Base-by-base conservation (phyloP, 352 stramenopile species). In the Phytopythium delawarense region DNA sequence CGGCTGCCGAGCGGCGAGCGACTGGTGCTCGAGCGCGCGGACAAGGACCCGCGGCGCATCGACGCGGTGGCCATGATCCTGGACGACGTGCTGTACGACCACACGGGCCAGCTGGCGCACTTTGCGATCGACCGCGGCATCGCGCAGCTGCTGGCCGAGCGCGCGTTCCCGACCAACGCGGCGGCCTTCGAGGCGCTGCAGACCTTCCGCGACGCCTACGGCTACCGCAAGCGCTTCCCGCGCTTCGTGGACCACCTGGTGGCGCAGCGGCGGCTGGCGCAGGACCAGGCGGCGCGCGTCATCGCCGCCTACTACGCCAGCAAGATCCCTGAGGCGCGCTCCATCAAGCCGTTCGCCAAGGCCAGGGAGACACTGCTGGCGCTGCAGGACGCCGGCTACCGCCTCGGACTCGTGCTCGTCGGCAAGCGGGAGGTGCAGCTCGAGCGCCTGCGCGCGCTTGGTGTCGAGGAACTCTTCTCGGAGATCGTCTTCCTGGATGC, bases 61-160 rank as follows among this genome's bases (percentile, higher is more conserved):
- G 77, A 89, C 42, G 86, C 86, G 1, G 70, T 95, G 20, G 80
- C 89, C 42, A 90, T 95, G 74, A 92, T 91, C 66, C 75, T 95
- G 25, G 86, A 95, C 57, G 86, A 95, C 69, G 86, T 95, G 40
- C 69, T 95, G 40, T 95, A 91, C 66, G 84, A 93, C 63, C 86
- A 95, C 67, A 90, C 86, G 52, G 78, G 76, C 15, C 84, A 89
- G 61, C 76, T 95, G 37, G 88, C 81, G 45, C 81, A 91, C 63
- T 79, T 93, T 55, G 84, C 86, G 3, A 87, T 91, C 63, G 84
- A 91, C 54, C 86, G 86, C 44, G 86, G 78, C 35, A 74, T 91
- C 52, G 76, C 84, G 46, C 84, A 93, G 64, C 63, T 95, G 48
- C 74, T 92, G 15, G 57, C 58, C 25, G 86, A 95, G 69, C 66